A percentile compares a stretch with the other conserved stretches of the same genome.
Evolutionary conservation across 2,329 filamentous ascomycete species (phyloP).

Genomic region (Nigrospora oryzae): DNA sequence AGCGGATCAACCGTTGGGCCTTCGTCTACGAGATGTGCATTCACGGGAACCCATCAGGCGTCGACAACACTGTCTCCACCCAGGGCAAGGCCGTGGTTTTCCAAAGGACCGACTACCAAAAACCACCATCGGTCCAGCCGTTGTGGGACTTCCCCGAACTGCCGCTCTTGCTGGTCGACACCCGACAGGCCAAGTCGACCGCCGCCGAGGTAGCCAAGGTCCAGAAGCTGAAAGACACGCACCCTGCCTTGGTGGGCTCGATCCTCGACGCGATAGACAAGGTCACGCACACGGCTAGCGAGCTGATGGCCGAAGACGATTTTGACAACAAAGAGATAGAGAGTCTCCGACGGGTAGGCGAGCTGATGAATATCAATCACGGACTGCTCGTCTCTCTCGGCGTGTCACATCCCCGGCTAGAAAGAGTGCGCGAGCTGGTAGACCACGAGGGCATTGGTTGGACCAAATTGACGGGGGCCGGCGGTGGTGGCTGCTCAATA

Average conservation of each 20-base stretch:
- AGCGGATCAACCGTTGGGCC: conserved; percentile 95
- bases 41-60: conserved; percentile 90
- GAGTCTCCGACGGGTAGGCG: conserved; percentile 66
- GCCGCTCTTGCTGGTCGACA: conserved; percentile 83
- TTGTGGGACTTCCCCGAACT: conserved; percentile 87
- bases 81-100: conserved; percentile 94
- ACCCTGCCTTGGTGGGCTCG: conserved; percentile 69
- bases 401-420: conserved; percentile 88
- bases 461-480: conserved; percentile 95
- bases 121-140: conserved; percentile 67
- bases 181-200: conserved; percentile 79
- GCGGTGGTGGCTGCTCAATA: conserved; percentile 92
- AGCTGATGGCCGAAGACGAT: conserved; percentile 47
- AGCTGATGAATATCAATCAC: conserved; percentile 90
- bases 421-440: conserved; percentile 83
- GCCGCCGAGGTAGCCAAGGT: conserved; percentile 83
- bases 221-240: conserved; percentile 56
- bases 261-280: conserved; percentile 83
- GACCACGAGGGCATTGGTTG: conserved; percentile 86
- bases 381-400: conserved; percentile 84
- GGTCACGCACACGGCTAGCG: conserved; percentile 48
- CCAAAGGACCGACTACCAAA: conserved; percentile 67
- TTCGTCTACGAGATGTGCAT: conserved; percentile 97
- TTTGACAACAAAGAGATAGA: conserved; percentile 59
- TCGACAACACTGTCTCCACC: conserved; percentile 93